Evolutionary conservation across 108 stramenopile species (phyloP).

Genomic region (Bacterosira constricta): DNA sequence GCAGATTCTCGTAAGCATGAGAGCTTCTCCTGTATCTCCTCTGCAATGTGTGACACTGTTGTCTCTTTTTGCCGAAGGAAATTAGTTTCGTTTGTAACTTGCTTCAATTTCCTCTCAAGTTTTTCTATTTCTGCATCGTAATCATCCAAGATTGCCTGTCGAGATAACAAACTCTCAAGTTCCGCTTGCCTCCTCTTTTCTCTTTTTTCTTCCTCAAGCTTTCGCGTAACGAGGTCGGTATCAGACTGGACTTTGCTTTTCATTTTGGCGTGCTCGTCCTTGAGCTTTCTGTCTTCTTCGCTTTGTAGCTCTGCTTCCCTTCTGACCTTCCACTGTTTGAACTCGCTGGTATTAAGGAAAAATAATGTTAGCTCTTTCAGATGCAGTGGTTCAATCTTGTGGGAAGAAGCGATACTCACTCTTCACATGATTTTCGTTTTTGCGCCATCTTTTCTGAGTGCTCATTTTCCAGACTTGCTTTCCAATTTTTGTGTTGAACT

Average conservation of each 20-base stretch:
- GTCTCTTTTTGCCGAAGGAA: not conserved
- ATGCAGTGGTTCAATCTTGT: not conserved
- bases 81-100: not conserved
- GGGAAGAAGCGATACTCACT: not conserved
- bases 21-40: not conserved
- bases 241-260: slow-evolving; percentile 27
- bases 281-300: slow-evolving; percentile 7
- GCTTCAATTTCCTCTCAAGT: slow-evolving; percentile 6
- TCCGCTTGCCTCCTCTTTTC: slow-evolving; percentile 1
- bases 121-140: not conserved
- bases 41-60: not conserved
- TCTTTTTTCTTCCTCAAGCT: slow-evolving; percentile 21
- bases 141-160: not conserved
- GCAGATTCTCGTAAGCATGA: not conserved
- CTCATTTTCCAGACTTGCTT: slow-evolving; percentile 22
- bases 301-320: slow-evolving; percentile 13
- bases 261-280: slow-evolving; percentile 12
- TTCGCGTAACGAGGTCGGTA: slow-evolving; percentile 18
- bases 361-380: not conserved
- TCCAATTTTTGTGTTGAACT: slow-evolving; percentile 2
- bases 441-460: slow-evolving; percentile 11
- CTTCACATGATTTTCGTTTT: not conserved
- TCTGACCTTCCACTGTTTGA: slow-evolving; percentile 25
- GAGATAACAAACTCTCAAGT: not conserved
- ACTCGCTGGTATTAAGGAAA: slow-evolving; percentile 10